Evolutionary conservation across 192 early-diverging fungal species (phyloP).

Genomic region (Entomortierella beljakovae): DNA sequence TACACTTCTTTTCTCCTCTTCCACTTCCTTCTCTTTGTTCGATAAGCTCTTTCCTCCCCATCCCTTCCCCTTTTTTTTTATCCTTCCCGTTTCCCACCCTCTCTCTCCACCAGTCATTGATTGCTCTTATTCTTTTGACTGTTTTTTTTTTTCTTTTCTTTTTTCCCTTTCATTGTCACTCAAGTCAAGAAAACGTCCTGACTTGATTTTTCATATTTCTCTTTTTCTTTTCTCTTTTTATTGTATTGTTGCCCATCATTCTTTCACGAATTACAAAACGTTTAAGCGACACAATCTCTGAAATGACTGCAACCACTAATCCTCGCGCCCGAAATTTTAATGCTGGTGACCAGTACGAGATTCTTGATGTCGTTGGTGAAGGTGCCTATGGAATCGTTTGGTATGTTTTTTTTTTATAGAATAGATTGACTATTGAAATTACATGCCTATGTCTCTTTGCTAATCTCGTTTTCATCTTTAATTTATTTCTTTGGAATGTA

Average conservation of each 20-base stretch:
- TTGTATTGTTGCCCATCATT: constrained; percentile 34
- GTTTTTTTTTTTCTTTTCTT: too few species aligned
- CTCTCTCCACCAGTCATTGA: too few species aligned
- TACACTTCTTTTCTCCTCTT: not conserved
- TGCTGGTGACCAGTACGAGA: constrained; percentile 85
- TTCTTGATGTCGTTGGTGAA: constrained; percentile 88
- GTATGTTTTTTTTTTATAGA: constrained; percentile 63
- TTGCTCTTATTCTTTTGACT: not conserved
- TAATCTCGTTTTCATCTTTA: not conserved
- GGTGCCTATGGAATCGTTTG: constrained; percentile 96
- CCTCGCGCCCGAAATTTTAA: constrained; percentile 69
- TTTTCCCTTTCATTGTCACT: not conserved
- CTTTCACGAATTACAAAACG: constrained; percentile 55
- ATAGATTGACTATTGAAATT: too few species aligned
- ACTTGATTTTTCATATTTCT: not conserved
- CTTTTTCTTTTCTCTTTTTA: constrained; percentile 2
- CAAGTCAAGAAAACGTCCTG: too few species aligned
- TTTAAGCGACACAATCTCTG: constrained; percentile 53
- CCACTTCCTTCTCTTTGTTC: not conserved
- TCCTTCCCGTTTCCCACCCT: not conserved
- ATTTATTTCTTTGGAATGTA: not conserved
- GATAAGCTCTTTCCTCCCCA: not conserved
- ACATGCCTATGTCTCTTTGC: too few species aligned
- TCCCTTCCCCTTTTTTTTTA: not conserved
- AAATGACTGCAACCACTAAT: constrained; percentile 55